Conservation (phyloP, 257 asterid species). For the Paraleonurus japonicus region DNA sequence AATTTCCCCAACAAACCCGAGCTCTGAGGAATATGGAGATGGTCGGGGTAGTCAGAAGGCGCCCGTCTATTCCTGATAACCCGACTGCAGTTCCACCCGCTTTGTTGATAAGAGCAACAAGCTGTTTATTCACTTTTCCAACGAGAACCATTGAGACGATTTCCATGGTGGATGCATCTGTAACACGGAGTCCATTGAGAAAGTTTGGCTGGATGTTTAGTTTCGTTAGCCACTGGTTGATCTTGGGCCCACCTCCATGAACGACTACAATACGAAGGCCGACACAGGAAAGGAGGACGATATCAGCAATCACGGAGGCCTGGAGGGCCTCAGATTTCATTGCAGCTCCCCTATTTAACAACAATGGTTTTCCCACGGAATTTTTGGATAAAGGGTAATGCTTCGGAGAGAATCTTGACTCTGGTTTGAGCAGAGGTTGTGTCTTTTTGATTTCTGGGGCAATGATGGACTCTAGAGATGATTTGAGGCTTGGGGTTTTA, state of each 20-base stretch:
- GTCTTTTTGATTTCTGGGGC: constrained; percentile 31
- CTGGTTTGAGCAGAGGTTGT: constrained; percentile 55
- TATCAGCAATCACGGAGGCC: constrained; percentile 74
- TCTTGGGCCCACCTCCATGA: constrained; percentile 86
- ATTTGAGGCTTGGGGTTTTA: constrained; percentile 37
- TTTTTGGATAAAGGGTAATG: constrained; percentile 72
- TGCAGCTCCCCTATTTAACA: constrained; percentile 92
- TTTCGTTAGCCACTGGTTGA: constrained; percentile 70
- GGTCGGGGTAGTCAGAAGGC: constrained; percentile 71
- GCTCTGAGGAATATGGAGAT: constrained; percentile 52
- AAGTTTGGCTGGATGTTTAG: constrained; percentile 66
- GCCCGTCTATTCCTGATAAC: constrained; percentile 72
- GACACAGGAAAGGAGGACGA: constrained; percentile 81
- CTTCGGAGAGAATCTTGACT: constrained; percentile 73
- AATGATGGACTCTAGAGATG: constrained; percentile 37
- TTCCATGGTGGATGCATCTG: constrained; percentile 82
- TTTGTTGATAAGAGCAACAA: constrained; percentile 73
- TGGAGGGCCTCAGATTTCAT: constrained; percentile 81
- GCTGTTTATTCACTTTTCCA: constrained; percentile 70
- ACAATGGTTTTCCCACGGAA: constrained; percentile 81
- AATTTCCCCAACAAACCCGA: constrained; percentile 86
- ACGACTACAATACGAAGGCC: constrained; percentile 77
- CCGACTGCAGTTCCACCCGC: constrained; percentile 88
- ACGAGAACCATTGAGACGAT: constrained; percentile 80
- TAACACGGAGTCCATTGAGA: constrained; percentile 73